Base-by-base conservation (phyloP, 345 rosid species). In the Theobroma cacao region DNA sequence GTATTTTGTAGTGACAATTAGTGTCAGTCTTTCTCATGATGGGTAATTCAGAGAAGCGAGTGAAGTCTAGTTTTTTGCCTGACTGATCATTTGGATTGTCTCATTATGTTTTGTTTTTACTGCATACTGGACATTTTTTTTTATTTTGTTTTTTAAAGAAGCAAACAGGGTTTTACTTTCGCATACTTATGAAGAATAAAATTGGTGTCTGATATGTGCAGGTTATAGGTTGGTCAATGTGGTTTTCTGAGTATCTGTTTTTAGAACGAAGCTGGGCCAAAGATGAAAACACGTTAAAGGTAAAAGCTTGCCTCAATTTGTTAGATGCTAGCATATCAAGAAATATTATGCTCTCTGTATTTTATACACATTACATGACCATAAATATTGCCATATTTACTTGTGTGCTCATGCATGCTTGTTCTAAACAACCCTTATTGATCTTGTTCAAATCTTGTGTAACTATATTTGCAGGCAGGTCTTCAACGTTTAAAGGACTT, bases 201-300 rank as follows among this genome's bases (percentile, higher is more conserved):
- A 50, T 58, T 33, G 18, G 33, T 52, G 61, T n/a, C 59, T 48
- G 18, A 11, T 18, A 31, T 31, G 20, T 72, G 43, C 92, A 96
- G 99, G 95, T 96, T 77, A 89, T 96, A 75, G 99, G 99, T 50
- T 96, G 99, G 99, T 94, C 98, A 80, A 94, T 94, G 97, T 96
- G 98, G 99, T 96, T 96, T 90, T 94, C 99, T 7, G 99, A 90
- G 85, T 96, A 92, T 85, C 83, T 96, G 12, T 94, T 94, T 85
- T 88, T 94, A 70, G 98, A 94, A 83, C 90, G 99, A 80, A 94
- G 85, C 85, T 94, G 98, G 97, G 94, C 88, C 47, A 94, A 91
- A 85, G 99, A 96, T 87, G 96, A 92, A 88, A 84, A 62, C 78
- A 96, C 93, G 33, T 77, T 96, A 81, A 89, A 91, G 91, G 96